phyloP scores from a whole-genome alignment of 2,329 filamentous ascomycete species.

The Lasiodiplodia sp. region DNA sequence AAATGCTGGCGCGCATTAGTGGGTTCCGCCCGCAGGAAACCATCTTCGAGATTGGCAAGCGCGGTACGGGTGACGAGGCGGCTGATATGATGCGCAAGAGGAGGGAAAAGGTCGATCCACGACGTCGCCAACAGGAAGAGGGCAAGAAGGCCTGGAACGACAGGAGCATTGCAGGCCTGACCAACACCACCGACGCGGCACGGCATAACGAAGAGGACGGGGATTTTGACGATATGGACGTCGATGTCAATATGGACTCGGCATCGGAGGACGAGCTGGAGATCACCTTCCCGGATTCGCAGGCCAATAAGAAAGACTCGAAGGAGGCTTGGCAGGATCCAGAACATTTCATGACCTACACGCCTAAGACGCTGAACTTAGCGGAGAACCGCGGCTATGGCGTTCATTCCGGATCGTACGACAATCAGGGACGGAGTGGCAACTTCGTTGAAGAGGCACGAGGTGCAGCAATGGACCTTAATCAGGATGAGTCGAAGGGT shows the following conservation, averaged over 20 bases:
- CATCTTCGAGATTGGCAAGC: conserved; percentile 90
- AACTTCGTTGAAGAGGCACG: conserved; percentile 91
- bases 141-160: conserved; percentile 39
- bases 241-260: conserved; percentile 42
- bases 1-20: conserved; percentile 88
- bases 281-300: conserved; percentile 52
- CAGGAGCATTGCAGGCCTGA: background rate
- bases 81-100: conserved; percentile 79
- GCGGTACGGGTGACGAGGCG: conserved; percentile 69
- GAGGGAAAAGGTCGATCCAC: conserved; percentile 72
- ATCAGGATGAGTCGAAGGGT: conserved; percentile 83
- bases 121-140: conserved; percentile 52
- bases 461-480: conserved; percentile 88
- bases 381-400: conserved; percentile 93
- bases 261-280: conserved; percentile 63
- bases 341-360: conserved; percentile 97
- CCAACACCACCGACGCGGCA: background rate
- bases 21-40: conserved; percentile 90
- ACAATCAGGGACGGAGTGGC: conserved; percentile 58
- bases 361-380: conserved; percentile 77
- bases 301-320: conserved; percentile 41
- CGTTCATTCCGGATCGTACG: conserved; percentile 78
- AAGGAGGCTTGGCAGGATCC: conserved; percentile 74
- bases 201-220: conserved; percentile 31
- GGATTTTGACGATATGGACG: conserved; percentile 37